Evolutionary conservation across 179 eudicot genomes (phyloP).

Genomic region (Carnegiea gigantea): DNA sequence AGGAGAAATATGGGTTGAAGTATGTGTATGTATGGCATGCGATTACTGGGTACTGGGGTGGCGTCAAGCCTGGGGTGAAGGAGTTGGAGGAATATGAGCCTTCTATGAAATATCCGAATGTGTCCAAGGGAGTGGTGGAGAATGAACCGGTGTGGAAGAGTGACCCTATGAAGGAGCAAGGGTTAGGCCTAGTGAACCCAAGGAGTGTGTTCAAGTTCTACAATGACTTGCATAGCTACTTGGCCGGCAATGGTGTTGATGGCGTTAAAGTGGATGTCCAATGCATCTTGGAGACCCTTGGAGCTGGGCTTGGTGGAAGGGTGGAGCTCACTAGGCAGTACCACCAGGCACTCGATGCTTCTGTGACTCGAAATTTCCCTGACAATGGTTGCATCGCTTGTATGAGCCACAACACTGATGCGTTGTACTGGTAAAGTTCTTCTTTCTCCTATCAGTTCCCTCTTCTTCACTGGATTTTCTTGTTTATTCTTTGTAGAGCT

Average conservation of each 20-base stretch:
- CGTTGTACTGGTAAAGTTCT: conserved; percentile 67
- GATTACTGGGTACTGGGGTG: conserved; percentile 95
- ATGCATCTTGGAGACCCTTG: conserved; percentile 88
- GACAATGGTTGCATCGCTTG: conserved; percentile 98
- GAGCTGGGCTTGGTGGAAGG: conserved; percentile 81
- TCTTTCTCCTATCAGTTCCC: neutral
- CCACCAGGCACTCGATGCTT: conserved; percentile 93
- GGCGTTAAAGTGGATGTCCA: conserved; percentile 97
- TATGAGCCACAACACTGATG: conserved; percentile 95
- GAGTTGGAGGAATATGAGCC: conserved; percentile 83
- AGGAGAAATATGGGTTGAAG: conserved; percentile 69
- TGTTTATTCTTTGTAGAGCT: neutral
- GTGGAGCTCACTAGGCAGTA: conserved; percentile 83
- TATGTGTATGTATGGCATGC: conserved; percentile 98
- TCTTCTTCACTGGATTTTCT: neutral
- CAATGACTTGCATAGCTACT: conserved; percentile 70
- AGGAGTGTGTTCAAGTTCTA: conserved; percentile 75
- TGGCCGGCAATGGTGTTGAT: conserved; percentile 83
- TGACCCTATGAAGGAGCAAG: conserved; percentile 65
- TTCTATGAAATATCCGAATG: conserved; percentile 57
- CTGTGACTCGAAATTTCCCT: conserved; percentile 71
- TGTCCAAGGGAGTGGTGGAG: conserved; percentile 63
- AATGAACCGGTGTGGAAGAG: conserved; percentile 81
- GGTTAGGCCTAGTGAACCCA: conserved; percentile 86
- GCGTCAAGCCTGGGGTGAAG: conserved; percentile 81